These are phyloP conservation scores for Talaromyces piceae DNA, from an alignment of 2,329 filamentous ascomycete genomes.

Conservation along the genomic window DNA sequence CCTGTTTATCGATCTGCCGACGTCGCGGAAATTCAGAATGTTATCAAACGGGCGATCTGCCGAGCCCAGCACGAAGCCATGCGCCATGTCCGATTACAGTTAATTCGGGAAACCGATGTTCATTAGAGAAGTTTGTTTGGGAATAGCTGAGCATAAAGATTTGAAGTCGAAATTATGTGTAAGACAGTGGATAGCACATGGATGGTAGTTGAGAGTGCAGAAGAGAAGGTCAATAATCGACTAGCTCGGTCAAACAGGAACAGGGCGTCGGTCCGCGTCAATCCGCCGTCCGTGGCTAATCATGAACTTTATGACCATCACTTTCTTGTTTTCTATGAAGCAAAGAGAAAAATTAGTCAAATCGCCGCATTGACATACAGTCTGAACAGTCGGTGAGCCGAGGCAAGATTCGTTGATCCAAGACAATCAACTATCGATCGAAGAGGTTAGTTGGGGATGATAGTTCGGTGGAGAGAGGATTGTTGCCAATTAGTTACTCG, in stretches of 20 bases:
- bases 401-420: too few relatives aligned
- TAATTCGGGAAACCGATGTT: not conserved
- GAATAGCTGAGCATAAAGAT: not conserved
- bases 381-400: too few relatives aligned
- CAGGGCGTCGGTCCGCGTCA: too few relatives aligned
- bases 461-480: not conserved
- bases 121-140: not conserved
- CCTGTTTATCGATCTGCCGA: conserved; percentile 59
- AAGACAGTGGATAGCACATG: not conserved
- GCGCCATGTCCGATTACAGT: not conserved
- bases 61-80: conserved; percentile 26
- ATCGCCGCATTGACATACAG: too few relatives aligned
- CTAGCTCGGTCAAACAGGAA: too few relatives aligned
- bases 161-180: not conserved
- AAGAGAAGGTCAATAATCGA: too few relatives aligned
- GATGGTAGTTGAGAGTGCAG: too few relatives aligned
- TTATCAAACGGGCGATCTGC: conserved; percentile 43
- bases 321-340: too few relatives aligned
- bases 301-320: too few relatives aligned
- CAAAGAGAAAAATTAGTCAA: too few relatives aligned
- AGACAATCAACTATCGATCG: not conserved
- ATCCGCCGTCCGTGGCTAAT: too few relatives aligned
- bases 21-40: conserved; percentile 71
- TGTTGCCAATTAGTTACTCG: not conserved
- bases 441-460: not conserved